Conservation (phyloP, 176 grass and related monocot genomes). For the Rhynchospora pubera region DNA sequence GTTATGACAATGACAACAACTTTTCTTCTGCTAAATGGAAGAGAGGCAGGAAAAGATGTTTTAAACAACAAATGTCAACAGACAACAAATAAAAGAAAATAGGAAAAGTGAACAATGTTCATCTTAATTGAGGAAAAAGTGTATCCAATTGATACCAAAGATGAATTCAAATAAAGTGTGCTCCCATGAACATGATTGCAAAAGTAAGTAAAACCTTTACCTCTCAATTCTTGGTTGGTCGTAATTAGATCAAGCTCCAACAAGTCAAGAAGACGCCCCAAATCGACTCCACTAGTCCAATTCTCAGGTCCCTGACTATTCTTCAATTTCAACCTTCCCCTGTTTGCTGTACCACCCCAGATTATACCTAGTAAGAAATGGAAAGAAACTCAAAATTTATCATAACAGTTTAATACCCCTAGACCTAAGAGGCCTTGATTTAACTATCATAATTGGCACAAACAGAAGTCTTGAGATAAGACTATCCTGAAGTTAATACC, state of each 20-base stretch:
- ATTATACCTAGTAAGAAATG: slow-evolving; percentile 40
- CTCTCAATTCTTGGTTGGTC: slow-evolving; percentile 62
- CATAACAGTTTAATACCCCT: not conserved
- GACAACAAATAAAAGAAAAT: slow-evolving; percentile 14
- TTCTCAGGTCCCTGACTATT: slow-evolving; percentile 85
- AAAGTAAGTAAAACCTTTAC: slow-evolving; percentile 31
- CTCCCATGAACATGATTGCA: not conserved
- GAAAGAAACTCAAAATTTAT: not conserved
- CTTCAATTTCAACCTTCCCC: slow-evolving; percentile 92
- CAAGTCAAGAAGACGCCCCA: slow-evolving; percentile 87
- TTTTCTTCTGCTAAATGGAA: no score
- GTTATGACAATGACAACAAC: not conserved
- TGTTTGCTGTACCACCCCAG: slow-evolving; percentile 93
- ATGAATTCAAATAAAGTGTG: slow-evolving; percentile 1
- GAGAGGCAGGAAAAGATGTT: no score
- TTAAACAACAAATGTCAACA: not conserved
- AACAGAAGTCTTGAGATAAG: not conserved
- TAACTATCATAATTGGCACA: not conserved
- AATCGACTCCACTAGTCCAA: slow-evolving; percentile 97
- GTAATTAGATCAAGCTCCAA: slow-evolving; percentile 98
- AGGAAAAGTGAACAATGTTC: not conserved
- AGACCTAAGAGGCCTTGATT: not conserved
- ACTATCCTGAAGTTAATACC: not conserved
- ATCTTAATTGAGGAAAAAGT: not conserved
- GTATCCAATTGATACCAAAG: not conserved